Evolutionary conservation across 495 filamentous ascomycete genomes (phyloP).

Genomic region (Penicillium desertorum): DNA sequence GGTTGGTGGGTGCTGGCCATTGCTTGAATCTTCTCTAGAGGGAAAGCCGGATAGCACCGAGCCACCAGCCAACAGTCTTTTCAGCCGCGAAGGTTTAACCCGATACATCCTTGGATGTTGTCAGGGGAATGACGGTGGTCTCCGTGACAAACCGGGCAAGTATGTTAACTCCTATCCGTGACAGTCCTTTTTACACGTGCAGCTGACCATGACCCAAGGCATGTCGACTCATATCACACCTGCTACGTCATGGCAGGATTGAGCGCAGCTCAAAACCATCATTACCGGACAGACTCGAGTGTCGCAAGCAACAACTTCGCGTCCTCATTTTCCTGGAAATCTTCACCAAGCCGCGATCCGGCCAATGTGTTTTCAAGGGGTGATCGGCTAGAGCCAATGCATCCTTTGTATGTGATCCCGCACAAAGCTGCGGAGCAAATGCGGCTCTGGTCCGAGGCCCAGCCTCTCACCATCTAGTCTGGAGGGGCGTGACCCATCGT

Average conservation of each 20-base stretch:
- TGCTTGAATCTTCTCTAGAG: slow-evolving; percentile 77
- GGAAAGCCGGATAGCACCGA: slow-evolving; percentile 40
- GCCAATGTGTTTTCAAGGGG: slow-evolving; percentile 48
- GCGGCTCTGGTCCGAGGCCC: slow-evolving; percentile 59
- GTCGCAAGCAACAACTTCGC: slow-evolving; percentile 38
- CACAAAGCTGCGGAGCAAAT: slow-evolving; percentile 63
- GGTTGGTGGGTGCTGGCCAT: slow-evolving; percentile 91
- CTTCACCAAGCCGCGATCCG: slow-evolving; percentile 47
- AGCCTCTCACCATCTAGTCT: slow-evolving; percentile 22
- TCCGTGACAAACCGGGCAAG: slow-evolving; percentile 93
- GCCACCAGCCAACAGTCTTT: slow-evolving; percentile 52
- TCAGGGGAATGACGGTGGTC: slow-evolving; percentile 73
- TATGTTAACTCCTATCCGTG: slow-evolving; percentile 46
- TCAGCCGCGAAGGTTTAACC: slow-evolving; percentile 78
- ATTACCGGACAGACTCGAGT: slow-evolving; percentile 56
- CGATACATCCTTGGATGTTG: slow-evolving; percentile 88
- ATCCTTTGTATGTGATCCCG: slow-evolving; percentile 86
- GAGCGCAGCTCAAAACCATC: slow-evolving; percentile 75
- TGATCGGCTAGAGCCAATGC: slow-evolving; percentile 55
- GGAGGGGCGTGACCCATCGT: slow-evolving; percentile 11
- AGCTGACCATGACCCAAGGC: slow-evolving; percentile 51
- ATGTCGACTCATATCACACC: slow-evolving; percentile 85
- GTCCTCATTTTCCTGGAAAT: slow-evolving; percentile 67
- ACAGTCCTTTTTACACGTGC: slow-evolving; percentile 3
- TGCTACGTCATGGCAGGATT: slow-evolving; percentile 88